These are phyloP conservation scores for Geotrichum europaeum DNA, from an alignment of 1,139 yeast genomes.

Conservation along the genomic window DNA sequence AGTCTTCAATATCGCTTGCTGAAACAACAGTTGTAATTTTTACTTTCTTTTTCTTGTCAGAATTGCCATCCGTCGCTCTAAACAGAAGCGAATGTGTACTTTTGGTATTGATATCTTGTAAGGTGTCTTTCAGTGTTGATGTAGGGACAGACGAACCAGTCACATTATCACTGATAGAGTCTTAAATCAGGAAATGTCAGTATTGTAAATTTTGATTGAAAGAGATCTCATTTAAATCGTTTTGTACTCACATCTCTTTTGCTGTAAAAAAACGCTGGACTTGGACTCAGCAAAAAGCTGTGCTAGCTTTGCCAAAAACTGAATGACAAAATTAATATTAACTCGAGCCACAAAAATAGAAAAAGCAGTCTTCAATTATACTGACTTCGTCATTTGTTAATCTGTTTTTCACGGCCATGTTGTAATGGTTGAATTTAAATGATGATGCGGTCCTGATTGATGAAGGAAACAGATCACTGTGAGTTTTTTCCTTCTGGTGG, in stretches of 20 bases:
- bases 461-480: neutral
- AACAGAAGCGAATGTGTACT: conserved; percentile 24
- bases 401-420: conserved; percentile 15
- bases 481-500: neutral
- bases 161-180: conserved; percentile 12
- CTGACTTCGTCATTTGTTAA: conserved; percentile 26
- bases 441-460: neutral
- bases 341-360: neutral
- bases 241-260: conserved; percentile 29
- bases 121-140: conserved; percentile 10
- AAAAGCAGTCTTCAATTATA: neutral
- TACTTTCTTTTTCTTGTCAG: conserved; percentile 42
- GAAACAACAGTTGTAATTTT: conserved; percentile 64
- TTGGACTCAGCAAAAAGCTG: conserved; percentile 34
- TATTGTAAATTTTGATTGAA: neutral
- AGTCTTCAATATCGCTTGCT: conserved; percentile 49
- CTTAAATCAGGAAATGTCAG: neutral
- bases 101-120: conserved; percentile 12
- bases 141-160: conserved; percentile 10
- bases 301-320: conserved; percentile 31
- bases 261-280: conserved; percentile 37
- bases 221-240: neutral
- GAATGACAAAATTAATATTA: neutral
- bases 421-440: neutral
- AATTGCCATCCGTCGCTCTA: conserved; percentile 52